A percentile compares a stretch with the other conserved stretches of the same genome.
phyloP scores from a whole-genome alignment of 768 basidiomycete genomes.

The Neoboletus subvelutipes region DNA sequence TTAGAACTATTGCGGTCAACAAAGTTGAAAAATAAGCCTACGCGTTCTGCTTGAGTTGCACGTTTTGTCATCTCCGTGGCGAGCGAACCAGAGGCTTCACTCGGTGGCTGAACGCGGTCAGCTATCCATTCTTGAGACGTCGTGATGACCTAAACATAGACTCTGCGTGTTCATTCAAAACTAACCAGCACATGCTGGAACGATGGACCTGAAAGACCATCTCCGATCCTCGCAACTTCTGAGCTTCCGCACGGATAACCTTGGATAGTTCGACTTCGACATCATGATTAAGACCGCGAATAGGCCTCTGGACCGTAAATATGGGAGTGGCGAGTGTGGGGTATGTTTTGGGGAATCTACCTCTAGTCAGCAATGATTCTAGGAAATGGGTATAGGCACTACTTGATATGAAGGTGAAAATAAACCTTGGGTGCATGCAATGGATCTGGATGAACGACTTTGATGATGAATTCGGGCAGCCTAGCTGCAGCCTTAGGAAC shows the following conservation, averaged over 20 bases:
- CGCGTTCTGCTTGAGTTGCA: slow-evolving; percentile 67
- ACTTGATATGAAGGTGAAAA: slow-evolving; percentile 73
- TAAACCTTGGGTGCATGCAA: slow-evolving; percentile 55
- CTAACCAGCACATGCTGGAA: background rate
- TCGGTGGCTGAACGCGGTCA: slow-evolving; percentile 52
- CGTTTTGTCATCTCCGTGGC: slow-evolving; percentile 78
- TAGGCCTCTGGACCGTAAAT: slow-evolving; percentile 66
- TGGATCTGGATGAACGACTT: slow-evolving; percentile 63
- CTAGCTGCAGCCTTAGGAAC: slow-evolving; percentile 57
- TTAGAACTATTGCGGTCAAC: background rate
- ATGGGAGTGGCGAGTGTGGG: slow-evolving; percentile 68
- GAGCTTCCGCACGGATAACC: slow-evolving; percentile 63
- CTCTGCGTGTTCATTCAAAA: background rate
- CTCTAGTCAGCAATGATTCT: slow-evolving; percentile 2
- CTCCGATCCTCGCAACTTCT: slow-evolving; percentile 63
- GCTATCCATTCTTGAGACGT: slow-evolving; percentile 72
- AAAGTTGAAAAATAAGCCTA: slow-evolving; percentile 28
- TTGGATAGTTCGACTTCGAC: slow-evolving; percentile 57
- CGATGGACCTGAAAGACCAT: slow-evolving; percentile 72
- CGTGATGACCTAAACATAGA: slow-evolving; percentile 55
- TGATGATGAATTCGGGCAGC: slow-evolving; percentile 75
- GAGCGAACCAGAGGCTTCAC: slow-evolving; percentile 65
- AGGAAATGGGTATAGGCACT: slow-evolving; percentile 19
- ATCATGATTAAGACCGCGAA: slow-evolving; percentile 56
- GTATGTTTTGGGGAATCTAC: slow-evolving; percentile 79